Percentiles rank a stretch among this genome's conserved stretches.
phyloP scores from a whole-genome alignment of 495 filamentous ascomycete species.

The Aspergillus cristatus region DNA sequence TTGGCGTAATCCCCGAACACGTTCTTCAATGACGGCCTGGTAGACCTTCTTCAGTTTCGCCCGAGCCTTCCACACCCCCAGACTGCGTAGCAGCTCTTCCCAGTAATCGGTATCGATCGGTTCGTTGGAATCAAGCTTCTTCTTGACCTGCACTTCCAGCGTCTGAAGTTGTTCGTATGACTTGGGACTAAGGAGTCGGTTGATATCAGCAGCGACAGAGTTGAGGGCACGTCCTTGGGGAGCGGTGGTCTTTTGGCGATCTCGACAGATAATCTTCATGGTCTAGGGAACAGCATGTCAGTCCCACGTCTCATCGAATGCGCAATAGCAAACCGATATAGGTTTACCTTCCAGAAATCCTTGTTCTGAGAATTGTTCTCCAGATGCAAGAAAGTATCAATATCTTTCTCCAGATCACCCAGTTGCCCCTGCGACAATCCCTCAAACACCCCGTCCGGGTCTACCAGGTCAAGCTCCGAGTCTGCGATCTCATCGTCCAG shows the following conservation, averaged over 20 bases:
- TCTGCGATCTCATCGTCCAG: slow-evolving; percentile 82
- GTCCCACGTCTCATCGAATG: slow-evolving; percentile 1
- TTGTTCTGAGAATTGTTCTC: slow-evolving; percentile 69
- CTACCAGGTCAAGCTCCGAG: slow-evolving; percentile 64
- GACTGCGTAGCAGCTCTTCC: slow-evolving; percentile 80
- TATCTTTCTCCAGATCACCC: slow-evolving; percentile 72
- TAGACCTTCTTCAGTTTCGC: slow-evolving; percentile 77
- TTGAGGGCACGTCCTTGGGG: slow-evolving; percentile 65
- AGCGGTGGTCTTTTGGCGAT: slow-evolving; percentile 59
- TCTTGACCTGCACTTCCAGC: slow-evolving; percentile 74
- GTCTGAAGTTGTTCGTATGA: slow-evolving; percentile 74
- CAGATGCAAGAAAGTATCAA: slow-evolving; percentile 72
- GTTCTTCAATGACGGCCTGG: slow-evolving; percentile 64
- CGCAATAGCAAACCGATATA: not conserved
- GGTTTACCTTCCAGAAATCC: slow-evolving; percentile 73
- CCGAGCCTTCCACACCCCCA: slow-evolving; percentile 85
- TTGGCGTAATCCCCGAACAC: slow-evolving; percentile 55
- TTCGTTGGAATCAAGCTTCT: slow-evolving; percentile 78
- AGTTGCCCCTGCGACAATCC: slow-evolving; percentile 62
- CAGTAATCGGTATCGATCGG: slow-evolving; percentile 96
- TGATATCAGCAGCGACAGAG: slow-evolving; percentile 80
- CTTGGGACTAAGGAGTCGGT: slow-evolving; percentile 78
- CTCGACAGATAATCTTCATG: slow-evolving; percentile 73
- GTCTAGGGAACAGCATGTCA: slow-evolving; percentile 41
- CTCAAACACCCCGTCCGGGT: slow-evolving; percentile 77